Conservation (phyloP, 352 stramenopile genomes). For the Pythium volutum region DNA sequence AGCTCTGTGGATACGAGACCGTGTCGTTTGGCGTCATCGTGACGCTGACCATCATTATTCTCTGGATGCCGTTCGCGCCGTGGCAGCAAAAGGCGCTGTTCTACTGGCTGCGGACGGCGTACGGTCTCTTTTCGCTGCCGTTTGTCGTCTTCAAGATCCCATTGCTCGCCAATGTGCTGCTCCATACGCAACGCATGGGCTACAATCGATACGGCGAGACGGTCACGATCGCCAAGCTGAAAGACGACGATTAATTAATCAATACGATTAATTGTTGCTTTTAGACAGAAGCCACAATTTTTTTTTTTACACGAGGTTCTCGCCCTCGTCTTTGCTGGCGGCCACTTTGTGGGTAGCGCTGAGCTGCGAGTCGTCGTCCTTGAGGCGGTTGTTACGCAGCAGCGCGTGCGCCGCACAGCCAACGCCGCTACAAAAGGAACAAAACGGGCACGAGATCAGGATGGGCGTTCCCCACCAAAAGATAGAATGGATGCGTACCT, state of each 20-base stretch:
- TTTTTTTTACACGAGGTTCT: slow-evolving; percentile 45
- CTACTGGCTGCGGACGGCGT: slow-evolving; percentile 86
- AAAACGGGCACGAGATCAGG: background rate
- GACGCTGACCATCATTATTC: slow-evolving; percentile 47
- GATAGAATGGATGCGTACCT: too few relatives aligned
- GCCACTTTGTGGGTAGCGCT: slow-evolving; percentile 16
- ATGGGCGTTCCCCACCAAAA: background rate
- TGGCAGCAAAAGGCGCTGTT: slow-evolving; percentile 83
- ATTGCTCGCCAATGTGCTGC: slow-evolving; percentile 73
- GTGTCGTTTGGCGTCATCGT: slow-evolving; percentile 76
- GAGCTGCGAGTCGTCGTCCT: slow-evolving; percentile 49
- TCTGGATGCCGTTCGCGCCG: slow-evolving; percentile 63
- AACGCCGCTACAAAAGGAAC: slow-evolving; percentile 29
- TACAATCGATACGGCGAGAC: slow-evolving; percentile 83
- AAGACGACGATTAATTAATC: slow-evolving; percentile 28
- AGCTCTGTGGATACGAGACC: slow-evolving; percentile 84
- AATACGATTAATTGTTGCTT: background rate
- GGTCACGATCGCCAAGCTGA: slow-evolving; percentile 41
- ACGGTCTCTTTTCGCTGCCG: slow-evolving; percentile 84
- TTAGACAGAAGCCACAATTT: background rate
- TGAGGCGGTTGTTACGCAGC: slow-evolving; percentile 64
- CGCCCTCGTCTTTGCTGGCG: slow-evolving; percentile 22
- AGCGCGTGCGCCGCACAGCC: slow-evolving; percentile 48
- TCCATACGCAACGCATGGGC: slow-evolving; percentile 82
- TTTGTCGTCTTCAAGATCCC: slow-evolving; percentile 88